Conservation (phyloP, 495 filamentous ascomycete species). For the Aspergillus affinis region DNA sequence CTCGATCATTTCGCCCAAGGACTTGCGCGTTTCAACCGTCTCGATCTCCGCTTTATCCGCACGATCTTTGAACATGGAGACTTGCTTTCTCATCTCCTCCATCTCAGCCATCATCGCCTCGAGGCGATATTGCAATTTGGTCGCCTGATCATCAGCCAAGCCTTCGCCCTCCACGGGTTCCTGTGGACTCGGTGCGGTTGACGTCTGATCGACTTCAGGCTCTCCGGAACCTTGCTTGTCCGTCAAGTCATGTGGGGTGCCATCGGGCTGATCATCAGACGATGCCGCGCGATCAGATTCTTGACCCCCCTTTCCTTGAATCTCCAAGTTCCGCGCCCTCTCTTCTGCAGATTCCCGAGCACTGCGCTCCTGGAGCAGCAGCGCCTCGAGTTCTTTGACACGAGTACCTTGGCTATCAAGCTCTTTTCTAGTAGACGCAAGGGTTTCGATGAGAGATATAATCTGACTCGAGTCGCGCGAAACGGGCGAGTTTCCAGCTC, state of each 20-base stretch:
- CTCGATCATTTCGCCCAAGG: conserved; percentile 85
- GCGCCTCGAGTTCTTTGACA: conserved; percentile 77
- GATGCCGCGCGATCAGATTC: conserved; percentile 27
- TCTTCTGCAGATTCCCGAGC: conserved; percentile 84
- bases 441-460: conserved; percentile 73
- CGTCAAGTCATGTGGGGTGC: conserved; percentile 7
- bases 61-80: conserved; percentile 71
- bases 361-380: conserved; percentile 73
- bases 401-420: conserved; percentile 75
- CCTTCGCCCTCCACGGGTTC: conserved; percentile 35
- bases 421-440: conserved; percentile 75
- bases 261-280: conserved; percentile 33
- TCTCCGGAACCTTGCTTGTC: conserved; percentile 17
- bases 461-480: conserved; percentile 72
- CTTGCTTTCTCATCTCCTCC: conserved; percentile 74
- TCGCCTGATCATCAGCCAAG: conserved; percentile 28
- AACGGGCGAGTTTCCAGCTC: conserved; percentile 58
- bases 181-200: conserved; percentile 26
- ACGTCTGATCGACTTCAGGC: conserved; percentile 8
- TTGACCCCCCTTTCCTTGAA: conserved; percentile 27
- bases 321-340: conserved; percentile 68
- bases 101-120: conserved; percentile 82
- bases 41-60: conserved; percentile 81
- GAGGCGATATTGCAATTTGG: conserved; percentile 66
- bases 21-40: conserved; percentile 62